A percentile compares a stretch with the other conserved stretches of the same genome.
phyloP scores from a whole-genome alignment of 2,329 filamentous ascomycete genomes.

The Pochonia chlamydosporia region DNA sequence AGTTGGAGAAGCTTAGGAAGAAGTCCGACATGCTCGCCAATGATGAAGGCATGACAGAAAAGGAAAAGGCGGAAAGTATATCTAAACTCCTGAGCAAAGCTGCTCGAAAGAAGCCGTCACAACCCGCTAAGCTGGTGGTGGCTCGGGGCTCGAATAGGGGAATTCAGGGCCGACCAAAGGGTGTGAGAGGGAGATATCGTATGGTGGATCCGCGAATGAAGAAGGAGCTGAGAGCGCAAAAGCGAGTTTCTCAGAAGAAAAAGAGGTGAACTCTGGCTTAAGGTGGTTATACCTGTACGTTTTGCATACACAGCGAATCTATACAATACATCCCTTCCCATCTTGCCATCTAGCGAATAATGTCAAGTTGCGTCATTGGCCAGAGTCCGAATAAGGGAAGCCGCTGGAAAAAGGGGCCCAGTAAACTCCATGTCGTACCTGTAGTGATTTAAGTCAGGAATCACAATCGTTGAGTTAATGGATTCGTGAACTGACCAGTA shows the following conservation, averaged over 20 bases:
- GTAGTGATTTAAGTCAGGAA: slow-evolving; percentile 4
- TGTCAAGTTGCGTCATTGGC: not conserved
- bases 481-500: slow-evolving; percentile 74
- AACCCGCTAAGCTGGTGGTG: slow-evolving; percentile 81
- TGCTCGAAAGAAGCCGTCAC: slow-evolving; percentile 78
- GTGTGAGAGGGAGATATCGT: slow-evolving; percentile 94
- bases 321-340: not conserved
- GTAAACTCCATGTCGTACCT: slow-evolving; percentile 79
- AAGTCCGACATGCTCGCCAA: slow-evolving; percentile 87
- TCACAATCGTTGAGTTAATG: not conserved
- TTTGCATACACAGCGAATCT: slow-evolving; percentile 5
- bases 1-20: slow-evolving; percentile 91
- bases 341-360: not conserved
- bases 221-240: slow-evolving; percentile 88
- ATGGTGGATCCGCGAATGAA: slow-evolving; percentile 94
- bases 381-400: slow-evolving; percentile 46
- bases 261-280: slow-evolving; percentile 8
- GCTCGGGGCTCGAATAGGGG: slow-evolving; percentile 80
- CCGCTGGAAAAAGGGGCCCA: slow-evolving; percentile 60
- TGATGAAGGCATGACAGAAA: slow-evolving; percentile 89
- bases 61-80: slow-evolving; percentile 88
- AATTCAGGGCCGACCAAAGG: slow-evolving; percentile 78
- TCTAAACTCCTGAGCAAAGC: slow-evolving; percentile 75
- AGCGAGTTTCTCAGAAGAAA: slow-evolving; percentile 70
- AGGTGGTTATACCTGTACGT: not conserved